These are phyloP conservation scores for Lachnellula cervina DNA, from an alignment of 2,329 filamentous ascomycete species.

Conservation along the genomic window DNA sequence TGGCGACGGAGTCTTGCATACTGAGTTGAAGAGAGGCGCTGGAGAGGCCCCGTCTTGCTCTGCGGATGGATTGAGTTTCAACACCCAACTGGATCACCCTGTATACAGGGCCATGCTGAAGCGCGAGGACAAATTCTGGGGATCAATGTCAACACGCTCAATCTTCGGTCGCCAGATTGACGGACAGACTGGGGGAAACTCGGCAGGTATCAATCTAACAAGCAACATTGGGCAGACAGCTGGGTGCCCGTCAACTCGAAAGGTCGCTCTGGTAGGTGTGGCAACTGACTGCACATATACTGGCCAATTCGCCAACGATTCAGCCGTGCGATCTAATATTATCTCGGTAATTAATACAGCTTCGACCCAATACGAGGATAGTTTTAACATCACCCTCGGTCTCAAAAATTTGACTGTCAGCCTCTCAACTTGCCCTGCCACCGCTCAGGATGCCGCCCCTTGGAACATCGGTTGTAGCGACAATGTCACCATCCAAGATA, in stretches of 20 bases:
- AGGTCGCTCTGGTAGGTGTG: conserved; percentile 85
- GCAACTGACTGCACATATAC: conserved; percentile 93
- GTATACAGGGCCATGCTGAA: conserved; percentile 47
- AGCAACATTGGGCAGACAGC: conserved; percentile 71
- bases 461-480: conserved; percentile 79
- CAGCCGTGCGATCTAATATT: conserved; percentile 66
- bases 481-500: conserved; percentile 62
- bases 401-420: conserved; percentile 81
- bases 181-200: conserved; percentile 65
- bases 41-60: conserved; percentile 52
- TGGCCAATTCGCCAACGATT: conserved; percentile 59
- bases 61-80: conserved; percentile 75
- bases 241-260: conserved; percentile 88
- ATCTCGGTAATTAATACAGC: conserved; percentile 82
- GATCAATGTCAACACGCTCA: conserved; percentile 55
- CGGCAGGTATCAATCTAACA: conserved; percentile 72
- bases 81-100: conserved; percentile 66
- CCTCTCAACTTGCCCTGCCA: conserved; percentile 67
- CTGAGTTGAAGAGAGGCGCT: conserved; percentile 26
- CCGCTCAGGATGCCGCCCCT: conserved; percentile 59
- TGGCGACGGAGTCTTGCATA: conserved; percentile 48
- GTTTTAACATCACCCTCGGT: conserved; percentile 92
- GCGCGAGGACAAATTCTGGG: conserved; percentile 50
- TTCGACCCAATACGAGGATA: conserved; percentile 79
- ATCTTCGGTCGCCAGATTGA: conserved; percentile 74